Evolutionary conservation across 1,139 yeast genomes (phyloP), one percentile per base, ranked within the genome.

Genomic region (Suzukiozyma palmioleophila): DNA sequence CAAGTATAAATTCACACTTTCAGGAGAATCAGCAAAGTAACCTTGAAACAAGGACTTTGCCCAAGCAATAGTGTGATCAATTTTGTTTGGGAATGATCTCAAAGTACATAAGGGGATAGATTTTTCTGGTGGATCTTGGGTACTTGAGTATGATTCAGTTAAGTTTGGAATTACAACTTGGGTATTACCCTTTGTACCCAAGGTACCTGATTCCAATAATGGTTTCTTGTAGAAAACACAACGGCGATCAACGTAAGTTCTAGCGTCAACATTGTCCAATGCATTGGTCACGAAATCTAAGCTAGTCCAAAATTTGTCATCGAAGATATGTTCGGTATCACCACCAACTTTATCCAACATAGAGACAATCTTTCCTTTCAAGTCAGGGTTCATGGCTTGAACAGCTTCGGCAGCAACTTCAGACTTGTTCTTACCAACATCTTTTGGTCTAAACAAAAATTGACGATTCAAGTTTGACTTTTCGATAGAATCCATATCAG

Each of bases 41-140:
- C 94, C 96, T 70, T 86, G 95, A 75, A 92, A 92, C 55, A 89
- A 73, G 16, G 90, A 82, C 68, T 94, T 92, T 18, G 97, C 96
- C 99, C 99, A 92, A 11, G 98, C 97, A 66, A 92, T 92, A 1
- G 99, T 94, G 59, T 92, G 99, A 59, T 92, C 99, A 54, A 92
- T 92, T 65, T 90, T 92, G 64, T 89, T 88, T 42, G 99, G 99
- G 81, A 92, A 92, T 7, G 96, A 86, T 65, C 97, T 81, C 57
- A 92, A 75, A 8, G 99, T 92, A 75, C 99, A 92, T 57, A 92
- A 75, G 28, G 99, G 99, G 56, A 92, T 90, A 3, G 96, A 81
- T 66, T 89, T 89, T 68, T 92, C 99, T 36, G 99, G 98, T 32
- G 99, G 98, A 66, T 92, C 99, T 62, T 89, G 95, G 16, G 96